Base-by-base conservation (phyloP, 2,329 filamentous ascomycete genomes). In the Coniochaeta sp. region DNA sequence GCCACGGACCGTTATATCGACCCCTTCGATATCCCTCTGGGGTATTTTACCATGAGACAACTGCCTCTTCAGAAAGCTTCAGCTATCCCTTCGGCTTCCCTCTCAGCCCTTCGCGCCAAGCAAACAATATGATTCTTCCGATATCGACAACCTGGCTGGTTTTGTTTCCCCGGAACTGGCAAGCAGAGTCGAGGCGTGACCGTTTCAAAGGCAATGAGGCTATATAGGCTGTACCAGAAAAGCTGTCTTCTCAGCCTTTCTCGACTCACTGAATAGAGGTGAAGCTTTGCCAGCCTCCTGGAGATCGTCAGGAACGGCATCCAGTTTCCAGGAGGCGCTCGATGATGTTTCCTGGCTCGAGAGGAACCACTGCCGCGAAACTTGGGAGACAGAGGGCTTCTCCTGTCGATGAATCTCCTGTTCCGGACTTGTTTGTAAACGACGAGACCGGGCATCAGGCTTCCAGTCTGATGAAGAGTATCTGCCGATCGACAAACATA, bases 41-140 rank as follows among this genome's bases (percentile, higher is more conserved):
- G n/a, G 14, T 47, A 31, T 47, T 47, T 47, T 47, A 9, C 28
- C 28, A 28, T 47, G 45, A 47, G 45, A 47, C 45, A 47, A 47
- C 18, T 46, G 35, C 20, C 35, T 30, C 42, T 46, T 30, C 42
- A 46, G 27, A 8, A 14, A 32, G 30, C 8, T 32, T 14, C 30
- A 32, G 30, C 30, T 22, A 42, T 14, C 38, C 38, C 38, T 42
- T 42, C 38, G 20, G 20, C 22, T 24, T 42, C 38, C 38, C 38
- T 26, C 26, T 22, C 30, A 32, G 14, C n/a, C n/a, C n/a, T n/a
- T n/a, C n/a, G n/a, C n/a, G 42, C 26, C 22, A 46, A 28, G 22
- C n/a, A 32, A 16, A 20, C 18, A 38, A 42, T 42, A 42, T 10
- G 5, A 42, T 4, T 9, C 38, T 42, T 8, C 38, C 38, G 38